Base-by-base conservation (phyloP, 2,329 filamentous ascomycete genomes). In the Mollisiaceae sp. region DNA sequence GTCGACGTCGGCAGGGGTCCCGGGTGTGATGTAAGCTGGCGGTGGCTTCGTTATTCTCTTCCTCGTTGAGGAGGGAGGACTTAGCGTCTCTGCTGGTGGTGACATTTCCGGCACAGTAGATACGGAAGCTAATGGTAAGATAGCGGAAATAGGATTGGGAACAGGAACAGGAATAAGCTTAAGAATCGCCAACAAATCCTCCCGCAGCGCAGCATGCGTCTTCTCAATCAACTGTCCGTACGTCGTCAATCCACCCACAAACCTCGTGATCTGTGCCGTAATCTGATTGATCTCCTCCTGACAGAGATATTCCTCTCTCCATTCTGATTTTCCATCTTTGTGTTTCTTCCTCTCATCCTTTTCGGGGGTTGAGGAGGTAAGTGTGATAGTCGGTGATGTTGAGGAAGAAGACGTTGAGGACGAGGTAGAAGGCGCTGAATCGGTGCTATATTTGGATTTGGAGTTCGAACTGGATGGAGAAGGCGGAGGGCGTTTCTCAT, bases 191-290 rank as follows among this genome's bases (percentile, higher is more conserved):
- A 15, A 5, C 8, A 54, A 12, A 8, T 54, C 50, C 12, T 9
- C 22, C 14, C 14, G 12, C 3, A 54, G 50, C 15, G 50, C 22
- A 3, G n/a, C 8, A 12, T 35, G 50, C 6, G 50, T 54, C 32
- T 54, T 54, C 24, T 54, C 50, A 12, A 54, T 54, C 8, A 54
- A 24, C 18, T 54, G 50, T 24, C 50, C 50, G 22, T 54, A 54
- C 1, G 50, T 54, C 6, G 50, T 54, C 1, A 54, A 24, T 15
- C 24, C 14, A 12, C 24, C 22, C 22, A 54, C 50, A 24, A 54
- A 54, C 1, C 14, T 14, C 4, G 50, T 35, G 22, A 54, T 54
- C 32, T 54, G 50, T 2, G 50, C 11, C 15, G 50, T 32, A 8
- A 35, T 54, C 6, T 14, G 1, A 11, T 22, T 32, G 8, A 54